These are phyloP conservation scores for Populus hybrid DNA, from an alignment of 441 rosid species.

Conservation along the genomic window DNA sequence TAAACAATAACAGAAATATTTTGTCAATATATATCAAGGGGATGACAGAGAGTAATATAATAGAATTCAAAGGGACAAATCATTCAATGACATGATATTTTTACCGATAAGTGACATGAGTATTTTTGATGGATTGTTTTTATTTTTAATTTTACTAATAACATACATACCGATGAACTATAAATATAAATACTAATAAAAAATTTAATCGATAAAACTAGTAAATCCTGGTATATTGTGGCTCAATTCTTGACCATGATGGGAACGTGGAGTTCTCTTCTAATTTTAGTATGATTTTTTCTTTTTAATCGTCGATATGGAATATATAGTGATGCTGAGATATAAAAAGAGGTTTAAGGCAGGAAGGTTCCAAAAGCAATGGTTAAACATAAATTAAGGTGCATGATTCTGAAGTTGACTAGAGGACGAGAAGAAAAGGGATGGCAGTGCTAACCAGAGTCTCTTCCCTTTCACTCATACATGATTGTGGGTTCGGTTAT, in stretches of 20 bases:
- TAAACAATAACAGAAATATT: no score
- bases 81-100: no score
- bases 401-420: background rate
- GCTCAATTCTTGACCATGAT: no score
- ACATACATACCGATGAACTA: accelerated
- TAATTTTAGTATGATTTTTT: no score
- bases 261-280: no score
- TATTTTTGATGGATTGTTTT: no score
- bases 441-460: background rate
- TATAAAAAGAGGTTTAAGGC: background rate
- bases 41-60: no score
- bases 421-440: background rate
- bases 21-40: no score
- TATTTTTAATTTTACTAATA: accelerated
- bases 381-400: background rate
- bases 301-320: background rate
- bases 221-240: no score
- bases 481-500: background rate
- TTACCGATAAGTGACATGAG: accelerated
- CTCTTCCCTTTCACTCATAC: conserved; percentile 7
- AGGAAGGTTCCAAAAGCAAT: conserved; percentile 1
- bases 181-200: no score
- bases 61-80: no score
- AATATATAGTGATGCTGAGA: background rate
- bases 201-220: no score